These are phyloP conservation scores for Colletotrichum orbiculare DNA, from an alignment of 2,329 filamentous ascomycete genomes.

Conservation along the genomic window DNA sequence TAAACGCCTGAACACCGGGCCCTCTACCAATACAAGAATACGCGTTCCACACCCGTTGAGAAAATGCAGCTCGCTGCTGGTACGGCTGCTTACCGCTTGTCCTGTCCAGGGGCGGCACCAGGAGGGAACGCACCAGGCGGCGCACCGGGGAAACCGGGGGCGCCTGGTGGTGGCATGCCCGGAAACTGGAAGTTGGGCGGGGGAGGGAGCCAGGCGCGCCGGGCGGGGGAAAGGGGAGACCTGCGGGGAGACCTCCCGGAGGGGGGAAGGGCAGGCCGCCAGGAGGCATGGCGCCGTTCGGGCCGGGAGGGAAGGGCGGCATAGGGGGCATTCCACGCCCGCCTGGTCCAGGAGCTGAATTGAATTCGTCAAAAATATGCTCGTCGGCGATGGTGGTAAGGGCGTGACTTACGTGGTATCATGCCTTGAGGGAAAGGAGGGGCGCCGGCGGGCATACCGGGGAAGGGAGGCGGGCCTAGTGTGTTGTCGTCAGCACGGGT, in stretches of 20 bases:
- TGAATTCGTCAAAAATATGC: constrained; percentile 1
- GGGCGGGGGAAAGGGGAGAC: constrained; percentile 43
- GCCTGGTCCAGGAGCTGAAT: constrained; percentile 59
- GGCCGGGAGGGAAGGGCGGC: constrained; percentile 55
- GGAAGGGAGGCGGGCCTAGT: constrained; percentile 69
- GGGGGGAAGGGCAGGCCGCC: constrained; percentile 58
- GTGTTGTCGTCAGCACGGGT: constrained; percentile 42
- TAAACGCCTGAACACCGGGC: constrained; percentile 46
- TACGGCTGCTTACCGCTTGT: constrained; percentile 48
- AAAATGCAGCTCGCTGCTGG: background rate
- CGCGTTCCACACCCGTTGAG: background rate
- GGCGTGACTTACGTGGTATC: constrained; percentile 63
- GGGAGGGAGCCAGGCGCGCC: constrained; percentile 42
- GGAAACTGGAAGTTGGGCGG: constrained; percentile 65
- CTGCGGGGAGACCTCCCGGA: constrained; percentile 43
- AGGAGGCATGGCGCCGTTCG: constrained; percentile 51
- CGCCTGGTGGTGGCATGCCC: constrained; percentile 53
- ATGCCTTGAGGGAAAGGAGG: constrained; percentile 54
- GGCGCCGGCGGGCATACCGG: constrained; percentile 56
- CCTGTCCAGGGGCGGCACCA: constrained; percentile 50
- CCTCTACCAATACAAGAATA: constrained; percentile 25
- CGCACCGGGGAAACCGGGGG: constrained; percentile 47
- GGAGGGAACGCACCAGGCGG: constrained; percentile 48
- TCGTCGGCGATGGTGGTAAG: too few relatives aligned
- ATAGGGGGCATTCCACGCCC: constrained; percentile 62